A percentile compares a stretch with the other conserved stretches of the same genome.
Conservation (phyloP, 176 grass and related monocot species). For the Avena eriantha region DNA sequence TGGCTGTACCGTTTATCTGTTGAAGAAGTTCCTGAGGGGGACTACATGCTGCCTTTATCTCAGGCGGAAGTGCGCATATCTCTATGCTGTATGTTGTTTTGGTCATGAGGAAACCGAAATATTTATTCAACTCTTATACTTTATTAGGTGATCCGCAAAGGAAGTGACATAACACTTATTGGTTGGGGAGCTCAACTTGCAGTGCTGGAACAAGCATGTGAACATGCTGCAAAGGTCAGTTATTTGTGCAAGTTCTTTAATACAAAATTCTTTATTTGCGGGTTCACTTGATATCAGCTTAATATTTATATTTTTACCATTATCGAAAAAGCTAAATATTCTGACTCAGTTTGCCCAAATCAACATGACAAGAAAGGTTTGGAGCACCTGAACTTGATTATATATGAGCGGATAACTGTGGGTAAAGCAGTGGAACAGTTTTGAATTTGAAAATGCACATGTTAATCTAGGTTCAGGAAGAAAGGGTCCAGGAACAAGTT, state of each 20-base stretch:
- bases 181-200: constrained; percentile 96
- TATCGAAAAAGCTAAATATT: not conserved
- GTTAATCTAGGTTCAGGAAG: not conserved
- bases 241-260: not conserved
- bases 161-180: constrained; percentile 86
- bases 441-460: not conserved
- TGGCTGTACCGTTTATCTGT: constrained; percentile 88
- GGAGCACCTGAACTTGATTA: not conserved
- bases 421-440: not conserved
- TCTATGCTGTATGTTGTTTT: not conserved
- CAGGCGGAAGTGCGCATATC: constrained; percentile 74
- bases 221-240: constrained; percentile 82
- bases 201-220: constrained; percentile 82
- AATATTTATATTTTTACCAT: not conserved
- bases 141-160: constrained; percentile 84
- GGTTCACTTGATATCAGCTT: too few species aligned
- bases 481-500: not conserved
- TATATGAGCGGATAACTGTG: not conserved
- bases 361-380: not conserved
- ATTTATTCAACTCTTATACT: constrained; percentile 1
- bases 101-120: not conserved
- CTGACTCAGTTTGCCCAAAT: not conserved
- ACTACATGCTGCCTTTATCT: constrained; percentile 90
- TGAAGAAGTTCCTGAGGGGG: constrained; percentile 87
- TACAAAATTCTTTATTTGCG: not conserved